These are phyloP conservation scores for Hysterium pulicare DNA, from an alignment of 2,329 filamentous ascomycete genomes.

Conservation along the genomic window DNA sequence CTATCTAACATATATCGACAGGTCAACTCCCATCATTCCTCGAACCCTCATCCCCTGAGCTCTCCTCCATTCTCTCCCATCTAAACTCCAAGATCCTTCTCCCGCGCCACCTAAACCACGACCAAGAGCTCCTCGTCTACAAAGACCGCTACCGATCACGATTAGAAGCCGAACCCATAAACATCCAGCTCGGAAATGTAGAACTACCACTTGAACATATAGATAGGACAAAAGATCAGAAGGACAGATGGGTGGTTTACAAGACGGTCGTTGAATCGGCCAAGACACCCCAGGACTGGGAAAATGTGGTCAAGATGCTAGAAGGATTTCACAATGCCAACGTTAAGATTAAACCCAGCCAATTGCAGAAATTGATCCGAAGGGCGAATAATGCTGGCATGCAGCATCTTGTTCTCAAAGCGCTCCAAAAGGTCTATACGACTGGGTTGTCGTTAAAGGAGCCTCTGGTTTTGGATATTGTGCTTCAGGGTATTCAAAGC, in stretches of 20 bases:
- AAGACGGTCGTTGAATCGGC: slow-evolving; percentile 1
- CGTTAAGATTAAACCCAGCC: neutral
- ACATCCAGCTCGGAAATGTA: slow-evolving; percentile 22
- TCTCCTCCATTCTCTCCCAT: slow-evolving; percentile 38
- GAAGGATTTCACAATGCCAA: slow-evolving; percentile 5
- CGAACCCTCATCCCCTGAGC: slow-evolving; percentile 39
- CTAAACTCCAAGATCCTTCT: slow-evolving; percentile 46
- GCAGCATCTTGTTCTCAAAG: slow-evolving; percentile 5
- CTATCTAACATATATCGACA: slow-evolving; percentile 11
- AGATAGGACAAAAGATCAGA: slow-evolving; percentile 3
- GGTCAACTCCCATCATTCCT: slow-evolving; percentile 42
- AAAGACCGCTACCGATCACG: slow-evolving; percentile 27
- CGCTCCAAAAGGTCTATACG: slow-evolving; percentile 2
- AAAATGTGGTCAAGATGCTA: slow-evolving; percentile 8
- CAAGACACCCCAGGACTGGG: slow-evolving; percentile 7
- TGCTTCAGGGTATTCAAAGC: slow-evolving; percentile 29
- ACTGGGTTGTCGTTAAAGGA: slow-evolving; percentile 4
- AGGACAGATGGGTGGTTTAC: neutral
- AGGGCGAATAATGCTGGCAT: neutral
- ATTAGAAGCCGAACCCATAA: slow-evolving; percentile 31
- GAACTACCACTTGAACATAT: slow-evolving; percentile 8
- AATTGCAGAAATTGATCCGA: slow-evolving; percentile 5
- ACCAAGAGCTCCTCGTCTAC: slow-evolving; percentile 39
- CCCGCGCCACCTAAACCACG: slow-evolving; percentile 40
- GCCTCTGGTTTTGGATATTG: slow-evolving; percentile 20